Base-by-base conservation (phyloP, 768 basidiomycete species). In the Lactarius trivialis region DNA sequence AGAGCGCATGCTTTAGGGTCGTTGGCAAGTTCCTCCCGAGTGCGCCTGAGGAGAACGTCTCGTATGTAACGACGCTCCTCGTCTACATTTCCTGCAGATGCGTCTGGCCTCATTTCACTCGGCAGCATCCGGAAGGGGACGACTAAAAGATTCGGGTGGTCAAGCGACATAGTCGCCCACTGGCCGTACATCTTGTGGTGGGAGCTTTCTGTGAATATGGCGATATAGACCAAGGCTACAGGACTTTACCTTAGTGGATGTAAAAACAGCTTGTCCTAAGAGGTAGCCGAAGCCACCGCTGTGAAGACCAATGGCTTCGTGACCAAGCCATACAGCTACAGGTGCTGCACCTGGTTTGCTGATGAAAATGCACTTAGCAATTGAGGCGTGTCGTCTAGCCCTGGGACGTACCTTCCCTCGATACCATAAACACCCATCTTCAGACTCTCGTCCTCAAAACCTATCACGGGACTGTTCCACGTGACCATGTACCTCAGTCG, bases 341-440 rank as follows among this genome's bases (percentile, higher is more conserved):
- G 79, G 70, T 0, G 79, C 69, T 2, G 80, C 79, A 49, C 79
- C 79, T 12, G 79, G 78, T 71, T 81, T 81, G 64, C 79, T 80
- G 59, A 48, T 36, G 41, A 37, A 28, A 41, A 28, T n/a, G 30
- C 11, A 17, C n/a, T 51, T 1, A 49, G 11, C n/a, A 15, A 19
- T 14, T 7, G 11, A n/a, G 4, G 21, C 19, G 30, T 19, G 26
- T 24, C 32, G 48, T 9, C 34, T 14, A 19, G 6, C 17, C 2
- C 32, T 43, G 17, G 30, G 30, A 60, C 73, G 41, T 36, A 79
- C 79, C 79, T 80, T 60, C 80, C 80, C 66, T 80, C 79, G 3
- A 81, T 69, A 2, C 80, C 80, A 62, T 79, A 80, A 0, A 75
- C 67, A 0, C 80, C 80, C 30, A 80, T 77, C 54, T 68, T 76